Base-by-base conservation (phyloP, 2,329 filamentous ascomycete species). In the Penicillium rolfsii region DNA sequence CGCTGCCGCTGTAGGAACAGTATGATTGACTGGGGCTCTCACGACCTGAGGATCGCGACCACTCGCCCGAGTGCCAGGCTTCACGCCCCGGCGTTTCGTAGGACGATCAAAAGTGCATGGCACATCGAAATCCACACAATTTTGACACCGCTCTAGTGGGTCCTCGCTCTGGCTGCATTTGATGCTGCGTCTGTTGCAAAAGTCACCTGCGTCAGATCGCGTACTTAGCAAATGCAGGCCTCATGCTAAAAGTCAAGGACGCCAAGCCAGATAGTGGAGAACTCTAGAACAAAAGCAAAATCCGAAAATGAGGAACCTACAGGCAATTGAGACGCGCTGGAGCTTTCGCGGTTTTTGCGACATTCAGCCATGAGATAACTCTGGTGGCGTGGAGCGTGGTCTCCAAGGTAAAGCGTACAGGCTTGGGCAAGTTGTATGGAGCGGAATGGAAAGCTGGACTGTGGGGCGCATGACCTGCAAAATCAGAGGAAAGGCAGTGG, bases 111-210 rank as follows among this genome's bases (percentile, higher is more conserved):
- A 83, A 12, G 79, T 83, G 67, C 82, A 84, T n/a, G 73, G 68
- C 52, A 82, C 77, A 52, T 75, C 78, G 66, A 83, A 84, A 62
- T 84, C 80, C 33, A 73, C 72, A 70, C 82, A 83, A 54, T 82
- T 84, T 68, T 82, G 79, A 68, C 82, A 83, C 55, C 76, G 71
- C 24, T 69, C 68, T 62, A 65, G 76, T 72, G 64, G 52, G 52
- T 76, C 74, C 7, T 67, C 67, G 58, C 71, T 75, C n/a, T 72
- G 74, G 52, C 73, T 72, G 66, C 81, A 83, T 59, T 79, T 75
- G 22, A 83, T 82, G 65, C 78, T 80, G 43, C 81, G 74, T 59
- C 75, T 70, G 67, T 84, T 81, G 69, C 83, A 85, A 67, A 82
- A 80, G 68, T 85, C 83, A 68, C 78, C 70, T 72, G 45, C 6